Base-by-base conservation (phyloP, 1,284 basidiomycete genomes). In the Cryptococcus sp. region DNA sequence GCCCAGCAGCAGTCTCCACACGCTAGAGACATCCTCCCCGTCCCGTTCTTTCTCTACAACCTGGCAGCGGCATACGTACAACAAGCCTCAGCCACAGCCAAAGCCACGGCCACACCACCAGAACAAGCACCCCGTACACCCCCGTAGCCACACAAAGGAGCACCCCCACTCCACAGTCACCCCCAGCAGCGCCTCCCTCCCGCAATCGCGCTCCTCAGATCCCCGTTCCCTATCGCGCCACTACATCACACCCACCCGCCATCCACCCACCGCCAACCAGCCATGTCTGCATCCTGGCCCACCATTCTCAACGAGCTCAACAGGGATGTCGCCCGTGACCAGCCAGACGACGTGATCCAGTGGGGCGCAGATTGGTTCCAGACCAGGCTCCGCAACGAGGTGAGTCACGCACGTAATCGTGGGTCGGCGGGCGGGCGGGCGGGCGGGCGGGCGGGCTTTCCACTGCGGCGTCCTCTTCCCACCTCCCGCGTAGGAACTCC, bases 311-410 rank as follows among this genome's bases (percentile, higher is more conserved):
- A 83, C 64, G 91, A 97, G 69, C 83, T 97, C 60, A 88, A 89
- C 65, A 85, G 89, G 70, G 94, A 96, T 76, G 85, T 85, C 48
- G 81, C 88, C 40, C 85, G 89, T 62, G 88, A 86, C 16, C 88
- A 91, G 69, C 94, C 93, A 18, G 84, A 84, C 66, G 94, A 97
- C 72, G 84, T 88, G 4, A 85, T 96, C 51, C 94, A 97, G 77
- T 97, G 91, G 80, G 95, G 91, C 70, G 87, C 93, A 51, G 92
- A 87, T 72, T 98, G 94, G 94, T 97, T 97, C 80, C 89, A 94
- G 71, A 81, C 62, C 51, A 65, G 64, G 59, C 56, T 78, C 23
- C 65, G 69, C 33, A 56, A 66, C 43, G 73, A 77, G 64, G 76
- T 75, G 50, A 51, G 75, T 63, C 6, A 24, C 5, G 28, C 28